A percentile compares a stretch with the other conserved stretches of the same genome.
Evolutionary conservation across 176 grass and related monocot genomes (phyloP).

Genomic region (Eremochloa ophiuroides): DNA sequence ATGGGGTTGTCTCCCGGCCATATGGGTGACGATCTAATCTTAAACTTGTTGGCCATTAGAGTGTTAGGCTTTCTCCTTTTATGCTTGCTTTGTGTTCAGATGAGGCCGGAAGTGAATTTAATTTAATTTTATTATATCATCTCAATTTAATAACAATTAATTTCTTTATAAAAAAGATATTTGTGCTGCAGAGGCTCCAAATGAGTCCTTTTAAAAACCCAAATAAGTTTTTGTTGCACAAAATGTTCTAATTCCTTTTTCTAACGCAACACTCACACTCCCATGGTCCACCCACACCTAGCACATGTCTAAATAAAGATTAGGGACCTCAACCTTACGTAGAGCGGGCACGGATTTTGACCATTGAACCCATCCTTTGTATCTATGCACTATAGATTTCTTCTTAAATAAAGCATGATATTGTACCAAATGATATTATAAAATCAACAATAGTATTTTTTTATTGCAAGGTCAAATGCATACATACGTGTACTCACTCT

Average conservation of each 20-base stretch:
- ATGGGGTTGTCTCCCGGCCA: no score
- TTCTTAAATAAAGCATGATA: not conserved
- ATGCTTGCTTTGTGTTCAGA: no score
- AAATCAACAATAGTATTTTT: not conserved
- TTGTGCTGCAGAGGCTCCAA: not conserved
- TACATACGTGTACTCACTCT: not conserved
- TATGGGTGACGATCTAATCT: no score
- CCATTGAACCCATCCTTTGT: not conserved
- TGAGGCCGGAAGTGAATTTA: no score
- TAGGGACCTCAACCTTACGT: not conserved
- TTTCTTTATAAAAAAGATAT: no score
- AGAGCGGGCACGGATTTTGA: not conserved
- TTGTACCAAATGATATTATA: not conserved
- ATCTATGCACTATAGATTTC: not conserved
- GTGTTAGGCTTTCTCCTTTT: no score
- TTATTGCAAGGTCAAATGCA: not conserved
- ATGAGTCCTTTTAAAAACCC: no score
- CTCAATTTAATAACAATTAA: no score
- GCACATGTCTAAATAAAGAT: not conserved
- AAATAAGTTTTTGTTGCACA: not conserved
- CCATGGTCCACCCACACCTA: not conserved
- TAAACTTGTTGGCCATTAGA: no score
- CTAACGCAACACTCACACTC: not conserved
- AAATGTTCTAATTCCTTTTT: not conserved
- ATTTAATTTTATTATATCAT: no score